A percentile compares a stretch with the other conserved stretches of the same genome.
phyloP scores from a whole-genome alignment of 371 early-diverging fungal genomes.

The Circinella minor region DNA sequence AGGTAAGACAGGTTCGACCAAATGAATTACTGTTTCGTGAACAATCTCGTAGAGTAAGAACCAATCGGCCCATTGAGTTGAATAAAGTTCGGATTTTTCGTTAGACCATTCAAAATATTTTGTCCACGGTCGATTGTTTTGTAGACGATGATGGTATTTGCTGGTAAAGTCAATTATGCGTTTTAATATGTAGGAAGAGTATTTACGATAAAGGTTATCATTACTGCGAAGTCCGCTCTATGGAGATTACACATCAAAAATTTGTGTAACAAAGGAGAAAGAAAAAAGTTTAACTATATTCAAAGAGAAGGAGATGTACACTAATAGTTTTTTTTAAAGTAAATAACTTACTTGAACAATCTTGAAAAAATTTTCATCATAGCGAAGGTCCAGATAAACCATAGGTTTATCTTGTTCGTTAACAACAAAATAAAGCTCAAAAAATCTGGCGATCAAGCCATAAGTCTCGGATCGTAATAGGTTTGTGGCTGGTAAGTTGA shows the following conservation, averaged over 20 bases:
- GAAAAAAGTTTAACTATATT: background rate
- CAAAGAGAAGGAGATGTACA: no score
- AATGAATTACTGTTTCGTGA: conserved; percentile 58
- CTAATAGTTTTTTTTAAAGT: no score
- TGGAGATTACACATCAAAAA: background rate
- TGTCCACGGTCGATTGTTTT: conserved; percentile 32
- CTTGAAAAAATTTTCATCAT: conserved; percentile 41
- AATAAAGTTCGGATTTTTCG: conserved; percentile 26
- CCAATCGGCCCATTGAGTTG: conserved; percentile 60
- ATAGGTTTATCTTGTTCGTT: conserved; percentile 9
- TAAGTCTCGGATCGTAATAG: conserved; percentile 47
- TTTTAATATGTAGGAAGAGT: conserved; percentile 46
- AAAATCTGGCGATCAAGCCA: conserved; percentile 49
- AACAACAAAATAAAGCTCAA: conserved; percentile 48
- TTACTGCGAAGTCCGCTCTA: conserved; percentile 51
- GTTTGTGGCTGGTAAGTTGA: conserved; percentile 51
- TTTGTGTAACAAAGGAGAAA: background rate
- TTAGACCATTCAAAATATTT: conserved; percentile 41
- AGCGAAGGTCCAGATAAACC: conserved; percentile 40
- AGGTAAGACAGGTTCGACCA: conserved; percentile 56
- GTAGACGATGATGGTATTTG: conserved; percentile 24
- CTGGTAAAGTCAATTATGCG: conserved; percentile 46
- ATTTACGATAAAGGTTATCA: conserved; percentile 49
- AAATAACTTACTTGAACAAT: conserved; percentile 40
- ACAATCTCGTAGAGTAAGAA: conserved; percentile 62